A percentile compares a stretch with the other conserved stretches of the same genome.
These are phyloP conservation scores for Backusella westeae DNA, from an alignment of 192 early-diverging fungal genomes.

Conservation along the genomic window DNA sequence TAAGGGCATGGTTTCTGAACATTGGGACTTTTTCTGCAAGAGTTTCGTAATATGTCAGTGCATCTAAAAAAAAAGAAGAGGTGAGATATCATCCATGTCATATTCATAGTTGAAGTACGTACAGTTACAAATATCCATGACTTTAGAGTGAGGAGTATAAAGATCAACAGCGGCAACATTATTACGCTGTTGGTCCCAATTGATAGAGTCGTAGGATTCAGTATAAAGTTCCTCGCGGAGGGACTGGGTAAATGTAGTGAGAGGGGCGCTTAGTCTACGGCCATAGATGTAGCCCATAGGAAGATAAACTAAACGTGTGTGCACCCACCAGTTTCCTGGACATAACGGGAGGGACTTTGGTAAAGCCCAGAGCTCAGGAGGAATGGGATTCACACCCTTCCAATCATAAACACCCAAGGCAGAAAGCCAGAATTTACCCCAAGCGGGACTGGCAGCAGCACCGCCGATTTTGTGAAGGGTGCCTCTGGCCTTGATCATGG, in stretches of 20 bases:
- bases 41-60: constrained; percentile 73
- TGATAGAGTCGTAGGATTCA: constrained; percentile 80
- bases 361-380: constrained; percentile 90
- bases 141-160: constrained; percentile 78
- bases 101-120: constrained; percentile 4
- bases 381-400: constrained; percentile 94
- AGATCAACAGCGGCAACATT: constrained; percentile 81
- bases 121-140: constrained; percentile 77
- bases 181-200: constrained; percentile 79
- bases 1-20: constrained; percentile 66
- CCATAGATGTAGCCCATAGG: constrained; percentile 95
- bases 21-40: constrained; percentile 48
- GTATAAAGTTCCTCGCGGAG: constrained; percentile 90
- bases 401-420: constrained; percentile 91
- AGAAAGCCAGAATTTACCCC: constrained; percentile 99
- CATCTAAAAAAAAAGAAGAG: constrained; percentile 25
- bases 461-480: constrained; percentile 86
- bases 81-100: neutral
- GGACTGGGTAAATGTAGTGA: constrained; percentile 67
- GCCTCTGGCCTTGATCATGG: constrained; percentile 74
- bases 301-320: constrained; percentile 91
- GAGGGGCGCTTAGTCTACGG: constrained; percentile 51
- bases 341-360: constrained; percentile 81
- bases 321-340: constrained; percentile 93
- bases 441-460: constrained; percentile 81